These are phyloP conservation scores for Zygosaccharomyces rouxii DNA, from an alignment of 805 yeast genomes.

Conservation along the genomic window DNA sequence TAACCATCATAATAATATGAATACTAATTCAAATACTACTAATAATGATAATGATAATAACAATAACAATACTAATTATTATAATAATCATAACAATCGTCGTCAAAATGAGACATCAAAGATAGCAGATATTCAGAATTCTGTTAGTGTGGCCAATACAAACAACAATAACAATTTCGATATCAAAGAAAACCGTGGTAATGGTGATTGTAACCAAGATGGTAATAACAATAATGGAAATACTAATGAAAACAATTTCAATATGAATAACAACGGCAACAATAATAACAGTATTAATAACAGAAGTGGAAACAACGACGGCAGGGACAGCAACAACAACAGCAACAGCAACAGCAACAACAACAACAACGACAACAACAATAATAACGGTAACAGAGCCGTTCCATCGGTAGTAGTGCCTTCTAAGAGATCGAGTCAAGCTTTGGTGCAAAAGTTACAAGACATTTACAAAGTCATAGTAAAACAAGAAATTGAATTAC, in stretches of 20 bases:
- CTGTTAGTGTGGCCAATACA: neutral
- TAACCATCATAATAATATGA: constrained; percentile 1
- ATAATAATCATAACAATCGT: constrained; percentile 1
- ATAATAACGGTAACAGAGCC: constrained; percentile 22
- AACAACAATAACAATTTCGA: constrained; percentile 1
- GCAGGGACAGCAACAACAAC: constrained; percentile 10
- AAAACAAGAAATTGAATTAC: constrained; percentile 62
- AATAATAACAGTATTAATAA: constrained; percentile 7
- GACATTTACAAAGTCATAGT: constrained; percentile 70
- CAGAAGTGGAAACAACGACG: constrained; percentile 8
- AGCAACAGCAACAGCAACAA: constrained; percentile 14
- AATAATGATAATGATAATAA: neutral
- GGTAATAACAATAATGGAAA: constrained; percentile 5
- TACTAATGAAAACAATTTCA: constrained; percentile 2
- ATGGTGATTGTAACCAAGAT: constrained; percentile 2
- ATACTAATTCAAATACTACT: neutral
- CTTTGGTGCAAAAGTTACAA: constrained; percentile 63
- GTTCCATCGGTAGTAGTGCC: constrained; percentile 19
- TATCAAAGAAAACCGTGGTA: constrained; percentile 5
- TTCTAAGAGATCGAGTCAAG: constrained; percentile 37
- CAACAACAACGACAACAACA: constrained; percentile 20
- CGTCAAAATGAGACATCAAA: neutral
- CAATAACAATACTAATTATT: constrained; percentile 5
- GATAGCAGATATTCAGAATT: neutral
- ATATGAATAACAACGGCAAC: constrained; percentile 5